These are phyloP conservation scores for Rhizopus microsporus DNA, from an alignment of 371 early-diverging fungal genomes.

Conservation along the genomic window DNA sequence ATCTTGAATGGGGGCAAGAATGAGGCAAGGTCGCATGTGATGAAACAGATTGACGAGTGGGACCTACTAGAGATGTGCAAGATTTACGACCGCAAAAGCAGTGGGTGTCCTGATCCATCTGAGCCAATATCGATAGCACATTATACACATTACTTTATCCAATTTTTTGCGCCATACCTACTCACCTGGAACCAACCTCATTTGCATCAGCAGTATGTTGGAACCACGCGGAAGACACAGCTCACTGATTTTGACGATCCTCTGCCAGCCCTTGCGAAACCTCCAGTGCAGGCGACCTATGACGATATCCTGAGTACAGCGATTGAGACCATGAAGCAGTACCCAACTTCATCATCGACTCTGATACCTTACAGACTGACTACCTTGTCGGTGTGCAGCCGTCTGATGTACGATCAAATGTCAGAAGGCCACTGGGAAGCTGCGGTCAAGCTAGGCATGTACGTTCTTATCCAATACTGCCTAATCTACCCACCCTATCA, in stretches of 20 bases:
- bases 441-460: slow-evolving; percentile 59
- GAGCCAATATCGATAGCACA: no score
- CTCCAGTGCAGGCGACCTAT: slow-evolving; percentile 28
- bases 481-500: slow-evolving; percentile 73
- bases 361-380: slow-evolving; percentile 36
- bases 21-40: slow-evolving; percentile 1
- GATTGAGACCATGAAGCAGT: slow-evolving; percentile 24
- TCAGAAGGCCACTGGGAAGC: slow-evolving; percentile 46
- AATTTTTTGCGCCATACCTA: slow-evolving; percentile 37
- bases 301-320: slow-evolving; percentile 27
- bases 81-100: slow-evolving; percentile 32
- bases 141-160: no score
- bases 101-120: slow-evolving; percentile 20
- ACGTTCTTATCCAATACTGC: slow-evolving; percentile 66
- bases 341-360: slow-evolving; percentile 12
- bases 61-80: slow-evolving; percentile 35
- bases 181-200: slow-evolving; percentile 29
- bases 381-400: slow-evolving; percentile 32
- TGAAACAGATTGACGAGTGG: slow-evolving; percentile 33
- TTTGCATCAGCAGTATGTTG: slow-evolving; percentile 17
- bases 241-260: slow-evolving; percentile 42
- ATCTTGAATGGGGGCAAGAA: slow-evolving; percentile 15
- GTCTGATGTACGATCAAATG: slow-evolving; percentile 43
- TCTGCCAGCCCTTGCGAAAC: slow-evolving; percentile 24
- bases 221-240: slow-evolving; percentile 1